Conservation (phyloP, 2,329 filamentous ascomycete species). For the Emydomyces testavorans region DNA sequence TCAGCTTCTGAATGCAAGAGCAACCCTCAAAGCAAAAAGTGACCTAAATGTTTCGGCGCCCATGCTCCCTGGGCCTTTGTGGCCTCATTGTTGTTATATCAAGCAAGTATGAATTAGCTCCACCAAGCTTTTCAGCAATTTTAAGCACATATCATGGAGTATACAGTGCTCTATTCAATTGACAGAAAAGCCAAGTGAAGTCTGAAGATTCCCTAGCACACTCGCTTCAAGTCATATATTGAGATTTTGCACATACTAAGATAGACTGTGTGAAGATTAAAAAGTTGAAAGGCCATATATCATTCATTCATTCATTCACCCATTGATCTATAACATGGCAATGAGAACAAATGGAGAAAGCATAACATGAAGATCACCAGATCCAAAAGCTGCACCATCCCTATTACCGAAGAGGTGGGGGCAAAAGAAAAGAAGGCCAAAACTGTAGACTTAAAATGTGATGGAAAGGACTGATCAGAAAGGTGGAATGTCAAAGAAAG, state of each 20-base stretch:
- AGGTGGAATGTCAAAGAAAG: neutral
- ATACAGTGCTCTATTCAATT: no score
- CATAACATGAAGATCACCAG: neutral
- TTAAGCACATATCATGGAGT: no score
- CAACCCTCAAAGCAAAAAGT: neutral
- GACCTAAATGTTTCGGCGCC: neutral
- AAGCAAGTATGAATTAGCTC: no score
- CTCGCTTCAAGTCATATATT: no score
- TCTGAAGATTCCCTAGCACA: no score
- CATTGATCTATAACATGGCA: constrained; percentile 12
- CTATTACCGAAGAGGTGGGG: neutral
- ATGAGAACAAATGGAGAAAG: neutral
- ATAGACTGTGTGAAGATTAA: neutral
- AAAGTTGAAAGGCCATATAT: constrained; percentile 9
- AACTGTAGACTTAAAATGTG: neutral
- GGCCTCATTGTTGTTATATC: no score
- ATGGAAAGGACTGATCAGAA: neutral
- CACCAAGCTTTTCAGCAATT: no score
- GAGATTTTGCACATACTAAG: neutral
- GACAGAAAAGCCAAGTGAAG: no score
- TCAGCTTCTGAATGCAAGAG: neutral
- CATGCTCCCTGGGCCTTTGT: no score
- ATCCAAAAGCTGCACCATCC: constrained; percentile 3
- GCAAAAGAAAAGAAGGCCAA: neutral
- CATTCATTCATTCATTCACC: constrained; percentile 12